Evolutionary conservation across 768 basidiomycete species (phyloP).

Genomic region (Leccinum barrowsii): DNA sequence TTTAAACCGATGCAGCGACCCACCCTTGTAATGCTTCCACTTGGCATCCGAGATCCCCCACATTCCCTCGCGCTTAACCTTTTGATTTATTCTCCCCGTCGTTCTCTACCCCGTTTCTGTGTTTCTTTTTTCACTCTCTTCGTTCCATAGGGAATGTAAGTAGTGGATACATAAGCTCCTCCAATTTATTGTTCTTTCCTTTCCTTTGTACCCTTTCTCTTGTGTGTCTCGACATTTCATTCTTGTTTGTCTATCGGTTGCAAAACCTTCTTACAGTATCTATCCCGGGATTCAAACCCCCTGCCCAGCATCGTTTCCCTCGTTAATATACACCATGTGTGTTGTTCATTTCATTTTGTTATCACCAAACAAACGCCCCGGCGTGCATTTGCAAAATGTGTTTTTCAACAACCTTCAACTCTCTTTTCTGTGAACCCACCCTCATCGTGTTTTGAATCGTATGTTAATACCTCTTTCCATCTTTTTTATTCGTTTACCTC

Average conservation of each 20-base stretch:
- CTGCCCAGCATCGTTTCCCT: not conserved
- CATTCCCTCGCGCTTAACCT: not conserved
- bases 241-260: slow-evolving; percentile 1
- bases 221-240: not conserved
- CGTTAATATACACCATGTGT: not conserved
- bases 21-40: not conserved
- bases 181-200: not conserved
- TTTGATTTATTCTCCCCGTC: not conserved
- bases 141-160: slow-evolving; percentile 13
- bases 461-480: not conserved
- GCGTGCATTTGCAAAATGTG: not conserved
- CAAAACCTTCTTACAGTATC: slow-evolving; percentile 7
- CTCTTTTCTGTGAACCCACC: not conserved
- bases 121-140: not conserved
- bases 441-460: not conserved
- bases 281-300: slow-evolving; percentile 2
- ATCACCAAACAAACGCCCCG: not conserved
- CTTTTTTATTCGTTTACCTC: not conserved
- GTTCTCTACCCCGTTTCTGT: not conserved
- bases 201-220: not conserved
- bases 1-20: not conserved
- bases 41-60: not conserved
- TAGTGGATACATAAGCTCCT: not conserved
- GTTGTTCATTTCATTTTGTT: not conserved
- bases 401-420: not conserved